phyloP scores from a whole-genome alignment of 306 rosid species.

The Quercus mongolica region DNA sequence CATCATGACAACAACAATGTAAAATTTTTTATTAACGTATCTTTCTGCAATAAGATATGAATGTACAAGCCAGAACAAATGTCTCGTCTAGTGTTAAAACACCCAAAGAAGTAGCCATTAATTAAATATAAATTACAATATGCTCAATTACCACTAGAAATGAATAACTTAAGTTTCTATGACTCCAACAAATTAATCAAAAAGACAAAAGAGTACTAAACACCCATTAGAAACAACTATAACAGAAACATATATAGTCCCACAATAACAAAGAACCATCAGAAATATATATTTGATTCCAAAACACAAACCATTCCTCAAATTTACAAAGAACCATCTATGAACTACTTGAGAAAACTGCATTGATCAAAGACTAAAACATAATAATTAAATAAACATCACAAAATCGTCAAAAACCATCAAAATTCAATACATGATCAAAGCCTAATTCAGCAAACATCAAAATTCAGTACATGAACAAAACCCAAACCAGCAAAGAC shows the following conservation, averaged over 20 bases:
- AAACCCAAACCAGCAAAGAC: too few species aligned
- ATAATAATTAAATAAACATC: too few species aligned
- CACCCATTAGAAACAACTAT: not conserved
- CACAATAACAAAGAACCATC: not conserved
- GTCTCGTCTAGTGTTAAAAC: not conserved
- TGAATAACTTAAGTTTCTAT: not conserved
- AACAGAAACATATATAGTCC: not conserved
- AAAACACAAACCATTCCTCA: too few species aligned
- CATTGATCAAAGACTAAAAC: too few species aligned
- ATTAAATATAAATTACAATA: not conserved
- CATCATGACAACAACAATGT: not conserved
- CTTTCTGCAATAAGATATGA: not conserved
- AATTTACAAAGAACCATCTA: too few species aligned
- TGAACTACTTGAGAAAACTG: too few species aligned
- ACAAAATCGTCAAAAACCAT: too few species aligned
- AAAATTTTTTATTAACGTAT: not conserved
- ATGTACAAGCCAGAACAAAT: not conserved
- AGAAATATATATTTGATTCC: not conserved
- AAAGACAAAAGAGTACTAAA: not conserved
- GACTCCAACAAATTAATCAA: not conserved
- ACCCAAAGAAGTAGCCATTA: not conserved
- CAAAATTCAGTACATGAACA: too few species aligned
- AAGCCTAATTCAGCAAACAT: too few species aligned
- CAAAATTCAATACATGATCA: too few species aligned
- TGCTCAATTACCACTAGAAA: constrained; percentile 6